These are phyloP conservation scores for Moniliophthora roreri DNA, from an alignment of 1,284 basidiomycete species.

Conservation along the genomic window DNA sequence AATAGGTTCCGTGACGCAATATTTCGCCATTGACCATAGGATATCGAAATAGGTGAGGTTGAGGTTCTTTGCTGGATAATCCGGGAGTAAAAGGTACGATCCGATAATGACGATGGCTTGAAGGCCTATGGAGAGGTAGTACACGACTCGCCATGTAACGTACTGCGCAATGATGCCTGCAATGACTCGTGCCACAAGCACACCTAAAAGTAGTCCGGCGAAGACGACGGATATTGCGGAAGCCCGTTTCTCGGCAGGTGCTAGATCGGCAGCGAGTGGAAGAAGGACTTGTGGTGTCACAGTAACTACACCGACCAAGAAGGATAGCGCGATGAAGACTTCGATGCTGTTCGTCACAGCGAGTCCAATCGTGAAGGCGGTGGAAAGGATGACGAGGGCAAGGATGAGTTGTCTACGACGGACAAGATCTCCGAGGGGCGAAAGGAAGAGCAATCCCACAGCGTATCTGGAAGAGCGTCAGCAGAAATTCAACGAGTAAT, in stretches of 20 bases:
- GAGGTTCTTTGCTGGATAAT: constrained; percentile 67
- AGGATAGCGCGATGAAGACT: constrained; percentile 57
- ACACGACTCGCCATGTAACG: constrained; percentile 61
- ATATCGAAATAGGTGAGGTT: constrained; percentile 61
- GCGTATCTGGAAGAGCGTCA: constrained; percentile 42
- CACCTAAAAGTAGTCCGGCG: constrained; percentile 68
- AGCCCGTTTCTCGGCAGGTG: constrained; percentile 60
- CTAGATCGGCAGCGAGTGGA: constrained; percentile 67
- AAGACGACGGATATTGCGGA: constrained; percentile 66
- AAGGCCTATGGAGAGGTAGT: constrained; percentile 63
- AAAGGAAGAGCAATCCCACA: constrained; percentile 57
- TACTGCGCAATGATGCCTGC: constrained; percentile 68
- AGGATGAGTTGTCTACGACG: constrained; percentile 57
- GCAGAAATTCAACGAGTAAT: neutral
- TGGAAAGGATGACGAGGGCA: constrained; percentile 43
- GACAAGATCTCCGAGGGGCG: constrained; percentile 68
- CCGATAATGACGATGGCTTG: constrained; percentile 51
- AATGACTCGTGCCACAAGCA: constrained; percentile 68
- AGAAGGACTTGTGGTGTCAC: constrained; percentile 62
- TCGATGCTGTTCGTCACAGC: constrained; percentile 46
- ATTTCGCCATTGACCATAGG: constrained; percentile 68
- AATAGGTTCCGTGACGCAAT: constrained; percentile 65
- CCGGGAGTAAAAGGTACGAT: constrained; percentile 61
- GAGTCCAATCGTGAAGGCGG: constrained; percentile 54
- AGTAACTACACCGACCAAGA: constrained; percentile 53